Evolutionary conservation across 257 asterid species (phyloP).

Genomic region (Salvia hispanica): DNA sequence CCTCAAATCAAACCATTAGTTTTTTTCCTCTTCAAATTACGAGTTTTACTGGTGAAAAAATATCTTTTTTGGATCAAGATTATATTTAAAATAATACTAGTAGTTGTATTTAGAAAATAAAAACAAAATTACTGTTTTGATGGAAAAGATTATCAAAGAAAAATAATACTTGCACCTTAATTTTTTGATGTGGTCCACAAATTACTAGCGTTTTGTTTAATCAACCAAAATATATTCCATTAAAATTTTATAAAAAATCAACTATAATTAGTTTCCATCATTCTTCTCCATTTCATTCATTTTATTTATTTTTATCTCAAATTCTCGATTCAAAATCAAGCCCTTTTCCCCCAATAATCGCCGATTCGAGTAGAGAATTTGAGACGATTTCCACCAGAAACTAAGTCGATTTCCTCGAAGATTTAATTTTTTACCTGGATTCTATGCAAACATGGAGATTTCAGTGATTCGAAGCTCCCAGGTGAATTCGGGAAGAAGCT

Average conservation of each 20-base stretch:
- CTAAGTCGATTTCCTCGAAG: conserved; percentile 11
- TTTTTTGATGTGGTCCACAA: not conserved
- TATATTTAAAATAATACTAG: no score
- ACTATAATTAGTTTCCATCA: not conserved
- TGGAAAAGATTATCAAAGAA: no score
- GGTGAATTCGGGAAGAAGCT: conserved; percentile 48
- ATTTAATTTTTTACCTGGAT: conserved; percentile 30
- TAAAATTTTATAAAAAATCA: conserved; percentile 13
- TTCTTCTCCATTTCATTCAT: not conserved
- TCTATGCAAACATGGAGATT: conserved; percentile 53
- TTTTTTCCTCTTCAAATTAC: not conserved
- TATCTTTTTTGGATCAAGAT: no score
- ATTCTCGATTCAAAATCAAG: not conserved
- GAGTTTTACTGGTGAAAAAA: not conserved
- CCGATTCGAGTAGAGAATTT: not conserved
- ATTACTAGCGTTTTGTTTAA: not conserved
- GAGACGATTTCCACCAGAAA: not conserved
- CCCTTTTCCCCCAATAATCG: not conserved
- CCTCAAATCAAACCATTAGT: not conserved
- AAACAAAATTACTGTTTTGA: no score
- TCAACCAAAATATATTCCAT: not conserved
- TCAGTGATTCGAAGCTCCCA: conserved; percentile 70
- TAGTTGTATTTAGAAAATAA: no score
- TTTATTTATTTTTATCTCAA: not conserved
- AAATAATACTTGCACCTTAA: not conserved